A percentile compares a stretch with the other conserved stretches of the same genome.
Conservation (phyloP, 2,329 filamentous ascomycete species). For the Leptographium radiaticola region DNA sequence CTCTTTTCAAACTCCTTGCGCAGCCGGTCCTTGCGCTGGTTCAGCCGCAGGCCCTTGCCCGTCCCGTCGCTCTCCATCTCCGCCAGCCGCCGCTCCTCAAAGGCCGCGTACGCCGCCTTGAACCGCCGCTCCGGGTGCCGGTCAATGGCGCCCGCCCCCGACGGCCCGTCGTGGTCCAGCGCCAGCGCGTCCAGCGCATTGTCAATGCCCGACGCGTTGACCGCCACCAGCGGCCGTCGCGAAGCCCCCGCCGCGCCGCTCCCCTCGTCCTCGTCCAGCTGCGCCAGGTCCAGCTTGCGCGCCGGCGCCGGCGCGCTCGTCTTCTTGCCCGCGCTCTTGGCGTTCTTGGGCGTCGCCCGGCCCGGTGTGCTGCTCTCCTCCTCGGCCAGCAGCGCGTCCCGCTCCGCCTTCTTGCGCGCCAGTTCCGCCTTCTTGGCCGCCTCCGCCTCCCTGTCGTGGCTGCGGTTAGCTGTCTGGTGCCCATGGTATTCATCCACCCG, state of each 20-base stretch:
- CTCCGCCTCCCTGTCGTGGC: constrained; percentile 56
- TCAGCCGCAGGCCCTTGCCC: constrained; percentile 57
- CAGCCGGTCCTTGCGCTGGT: constrained; percentile 76
- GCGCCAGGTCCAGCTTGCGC: constrained; percentile 59
- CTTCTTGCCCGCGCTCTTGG: constrained; percentile 56
- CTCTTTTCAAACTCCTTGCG: constrained; percentile 90
- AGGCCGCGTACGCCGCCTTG: constrained; percentile 74
- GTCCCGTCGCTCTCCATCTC: constrained; percentile 78
- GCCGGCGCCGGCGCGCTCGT: constrained; percentile 24
- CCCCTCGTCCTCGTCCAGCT: constrained; percentile 43
- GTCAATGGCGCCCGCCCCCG: constrained; percentile 49
- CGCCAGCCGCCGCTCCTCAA: constrained; percentile 64
- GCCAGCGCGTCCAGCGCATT: constrained; percentile 82
- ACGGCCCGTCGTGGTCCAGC: constrained; percentile 27
- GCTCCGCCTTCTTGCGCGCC: constrained; percentile 83
- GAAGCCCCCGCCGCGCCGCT: constrained; percentile 23
- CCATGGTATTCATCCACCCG: no score
- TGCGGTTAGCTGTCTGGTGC: no score
- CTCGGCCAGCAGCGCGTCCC: constrained; percentile 66
- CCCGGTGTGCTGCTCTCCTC: constrained; percentile 59
- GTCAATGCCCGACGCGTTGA: constrained; percentile 83
- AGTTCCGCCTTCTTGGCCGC: constrained; percentile 71
- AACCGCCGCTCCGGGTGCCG: constrained; percentile 77
- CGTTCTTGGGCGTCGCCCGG: constrained; percentile 50
- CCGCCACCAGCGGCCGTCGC: constrained; percentile 31